These are phyloP conservation scores for Aegle marmelos DNA, from an alignment of 345 rosid species.

Conservation along the genomic window DNA sequence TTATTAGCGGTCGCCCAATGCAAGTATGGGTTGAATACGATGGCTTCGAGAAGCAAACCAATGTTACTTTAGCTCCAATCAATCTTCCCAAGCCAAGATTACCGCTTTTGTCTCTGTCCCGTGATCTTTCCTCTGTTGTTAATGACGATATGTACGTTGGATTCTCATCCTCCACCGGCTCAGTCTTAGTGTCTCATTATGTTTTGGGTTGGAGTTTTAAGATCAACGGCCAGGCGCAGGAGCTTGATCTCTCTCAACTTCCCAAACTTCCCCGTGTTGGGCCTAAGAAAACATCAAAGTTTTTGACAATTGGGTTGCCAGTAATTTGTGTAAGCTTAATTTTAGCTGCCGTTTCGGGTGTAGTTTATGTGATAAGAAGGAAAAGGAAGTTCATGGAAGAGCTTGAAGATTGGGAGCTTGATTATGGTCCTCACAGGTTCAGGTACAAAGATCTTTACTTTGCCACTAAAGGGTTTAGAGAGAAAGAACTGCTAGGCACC, in stretches of 20 bases:
- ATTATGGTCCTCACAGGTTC: constrained; percentile 60
- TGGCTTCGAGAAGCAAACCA: constrained; percentile 22
- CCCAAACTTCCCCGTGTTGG: constrained; percentile 54
- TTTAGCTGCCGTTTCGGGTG: constrained; percentile 16
- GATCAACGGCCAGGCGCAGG: constrained; percentile 39
- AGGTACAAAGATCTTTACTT: constrained; percentile 55
- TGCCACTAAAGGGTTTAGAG: constrained; percentile 66
- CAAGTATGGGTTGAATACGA: constrained; percentile 53
- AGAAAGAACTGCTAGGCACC: constrained; percentile 49
- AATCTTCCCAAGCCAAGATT: constrained; percentile 29
- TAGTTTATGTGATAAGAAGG: constrained; percentile 31
- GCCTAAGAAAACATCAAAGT: constrained; percentile 27
- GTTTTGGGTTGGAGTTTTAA: constrained; percentile 72
- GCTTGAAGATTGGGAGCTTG: constrained; percentile 73
- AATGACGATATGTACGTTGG: constrained; percentile 51
- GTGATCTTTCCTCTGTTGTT: constrained; percentile 45
- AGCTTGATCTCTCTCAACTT: constrained; percentile 43
- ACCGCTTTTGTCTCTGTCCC: constrained; percentile 41
- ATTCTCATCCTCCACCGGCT: constrained; percentile 63
- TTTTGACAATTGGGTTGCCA: constrained; percentile 47
- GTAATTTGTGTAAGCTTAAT: constrained; percentile 27
- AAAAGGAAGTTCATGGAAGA: constrained; percentile 58
- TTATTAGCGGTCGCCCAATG: constrained; percentile 33
- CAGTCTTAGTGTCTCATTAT: constrained; percentile 39
- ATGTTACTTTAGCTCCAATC: constrained; percentile 40